Base-by-base conservation (phyloP, 1,139 yeast genomes). In the Insectozyma bohioensis region DNA sequence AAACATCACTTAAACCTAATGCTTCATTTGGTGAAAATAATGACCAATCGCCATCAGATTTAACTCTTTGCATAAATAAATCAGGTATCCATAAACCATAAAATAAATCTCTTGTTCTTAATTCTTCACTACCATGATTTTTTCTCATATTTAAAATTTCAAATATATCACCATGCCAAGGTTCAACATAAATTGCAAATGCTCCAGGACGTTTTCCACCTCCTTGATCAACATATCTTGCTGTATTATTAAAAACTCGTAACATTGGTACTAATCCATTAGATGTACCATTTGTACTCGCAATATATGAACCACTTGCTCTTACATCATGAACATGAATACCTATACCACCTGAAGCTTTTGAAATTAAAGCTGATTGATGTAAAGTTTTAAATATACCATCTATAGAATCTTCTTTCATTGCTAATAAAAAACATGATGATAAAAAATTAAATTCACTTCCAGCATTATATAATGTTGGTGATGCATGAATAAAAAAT, bases 151-250 rank as follows among this genome's bases (percentile, higher is more conserved):
- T 75, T 24, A 76, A 49, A 40, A 75, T 66, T 24, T 72, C 76
- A 48, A 73, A 70, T 24, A 76, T 57, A 47, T 76, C 81, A 3
- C 71, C 61, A 54, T 76, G 82, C 82, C 82, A 76, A 29, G 82
- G 81, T 46, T 76, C 82, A 33, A 75, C 43, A 56, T 75, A 76
- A 19, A 75, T 58, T n/a, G 80, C 78, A 51, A 76, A 73, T 6
- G 82, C 82, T 26, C 82, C 81, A 0, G 82, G 82, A 43, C 82
- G 54, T 52, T 75, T 75, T 46, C 75, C 75, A 19, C 81, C 81
- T 20, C 82, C 82, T 49, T 76, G 82, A 44, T 76, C 81, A 17
- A 76, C 82, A 45, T 75, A 75, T 48, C 78, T 64, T 12, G 82
- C 80, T 6, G 80, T 75, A 47, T 74, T 69, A 48, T 76, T 75